A percentile compares a stretch with the other conserved stretches of the same genome.
phyloP scores from a whole-genome alignment of 768 basidiomycete genomes.

The Amanita rubescens region DNA sequence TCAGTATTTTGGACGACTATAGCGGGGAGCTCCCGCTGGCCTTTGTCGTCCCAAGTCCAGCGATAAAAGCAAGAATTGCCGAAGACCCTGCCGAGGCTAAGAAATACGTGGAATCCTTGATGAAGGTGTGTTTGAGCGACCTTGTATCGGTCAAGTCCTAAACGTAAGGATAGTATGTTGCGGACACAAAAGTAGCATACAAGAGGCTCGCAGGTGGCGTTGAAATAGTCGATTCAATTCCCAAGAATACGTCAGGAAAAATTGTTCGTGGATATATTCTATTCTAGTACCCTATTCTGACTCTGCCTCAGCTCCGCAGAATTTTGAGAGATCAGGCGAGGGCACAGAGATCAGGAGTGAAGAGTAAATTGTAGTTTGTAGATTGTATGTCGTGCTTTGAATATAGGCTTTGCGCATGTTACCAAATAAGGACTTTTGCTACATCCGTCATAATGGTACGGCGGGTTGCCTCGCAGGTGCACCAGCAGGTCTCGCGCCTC shows the following conservation, averaged over 20 bases:
- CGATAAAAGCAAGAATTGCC: constrained; percentile 29
- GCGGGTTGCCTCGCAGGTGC: constrained; percentile 80
- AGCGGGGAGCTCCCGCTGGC: constrained; percentile 71
- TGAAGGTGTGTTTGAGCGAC: constrained; percentile 39
- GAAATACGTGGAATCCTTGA: constrained; percentile 37
- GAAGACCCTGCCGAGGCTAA: constrained; percentile 25
- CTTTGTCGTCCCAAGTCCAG: constrained; percentile 48
- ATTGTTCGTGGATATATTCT: constrained; percentile 24
- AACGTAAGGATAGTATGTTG: constrained; percentile 37
- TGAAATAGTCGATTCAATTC: constrained; percentile 53
- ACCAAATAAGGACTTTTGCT: neutral
- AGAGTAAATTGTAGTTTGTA: constrained; percentile 13
- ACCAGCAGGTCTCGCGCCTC: constrained; percentile 78
- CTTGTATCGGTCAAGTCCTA: neutral
- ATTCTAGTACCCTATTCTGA: neutral
- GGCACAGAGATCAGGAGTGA: constrained; percentile 4
- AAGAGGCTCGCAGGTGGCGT: constrained; percentile 58
- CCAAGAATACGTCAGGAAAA: constrained; percentile 70
- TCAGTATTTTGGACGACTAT: constrained; percentile 65
- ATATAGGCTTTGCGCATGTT: too few relatives aligned
- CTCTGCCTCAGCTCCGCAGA: constrained; percentile 34
- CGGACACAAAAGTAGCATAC: constrained; percentile 50
- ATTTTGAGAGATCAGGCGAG: constrained; percentile 46
- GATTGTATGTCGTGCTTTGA: constrained; percentile 17
- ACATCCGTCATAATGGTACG: constrained; percentile 48